Evolutionary conservation across 1,284 basidiomycete species (phyloP), one percentile per base, ranked within the genome.

Genomic region (Ustilago sp.): DNA sequence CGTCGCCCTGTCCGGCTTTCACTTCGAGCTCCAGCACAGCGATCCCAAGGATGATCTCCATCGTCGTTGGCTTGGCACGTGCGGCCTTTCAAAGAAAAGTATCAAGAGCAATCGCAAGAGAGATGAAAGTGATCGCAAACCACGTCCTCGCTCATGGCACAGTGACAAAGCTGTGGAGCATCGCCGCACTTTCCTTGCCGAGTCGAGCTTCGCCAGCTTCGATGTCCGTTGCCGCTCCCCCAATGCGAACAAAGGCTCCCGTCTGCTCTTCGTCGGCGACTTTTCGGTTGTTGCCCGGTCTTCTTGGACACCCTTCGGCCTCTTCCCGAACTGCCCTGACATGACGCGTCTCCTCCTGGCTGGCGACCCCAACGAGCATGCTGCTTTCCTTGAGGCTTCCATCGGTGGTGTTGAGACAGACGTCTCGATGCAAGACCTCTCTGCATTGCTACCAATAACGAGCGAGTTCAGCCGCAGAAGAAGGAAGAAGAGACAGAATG

Each of bases 31-130:
- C 23, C 62, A 53, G 12, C 66, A 72, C 32, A 85, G 84, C 68
- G 59, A 78, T 36, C 71, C 75, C 0, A 32, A n/a, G 8, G 74
- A 84, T 38, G 55, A 50, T 13, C 64, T 71, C 19, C 84, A 85
- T 65, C 82, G 80, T 59, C 68, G 68, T 15, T 85, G 82, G 82
- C 70, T 85, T 3, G 84, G 84, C 36, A 77, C 81, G 0, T 85
- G 83, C 65, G 83, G 84, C 11, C 28, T 74, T 7, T 41, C 48
- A 11, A 50, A 50, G 31, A 50, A 64, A 6, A 19, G 23, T 12
- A 64, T 9, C 34, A 38, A 17, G 15, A 4, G 38, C 35, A 47
- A 47, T 52, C 35, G 19, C 12, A 66, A 50, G 41, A 35, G 12
- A 35, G 9, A 19, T 5, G 32, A 34, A 17, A 32, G n/a, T 1